Conservation (phyloP, 495 filamentous ascomycete genomes). For the Podospora pseudopauciseta region DNA sequence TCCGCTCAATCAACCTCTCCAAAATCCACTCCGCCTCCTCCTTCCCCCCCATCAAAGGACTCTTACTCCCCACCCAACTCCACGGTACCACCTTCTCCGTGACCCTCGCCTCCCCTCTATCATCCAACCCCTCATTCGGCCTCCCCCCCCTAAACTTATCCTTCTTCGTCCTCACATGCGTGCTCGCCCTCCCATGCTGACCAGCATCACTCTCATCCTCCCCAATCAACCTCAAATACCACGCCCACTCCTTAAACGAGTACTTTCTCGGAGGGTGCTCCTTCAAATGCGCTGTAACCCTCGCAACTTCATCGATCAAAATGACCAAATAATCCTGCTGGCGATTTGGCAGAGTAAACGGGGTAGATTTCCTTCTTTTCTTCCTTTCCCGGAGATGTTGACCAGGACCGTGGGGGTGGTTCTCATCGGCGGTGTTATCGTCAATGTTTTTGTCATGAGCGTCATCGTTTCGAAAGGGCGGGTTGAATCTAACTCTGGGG, state of each 20-base stretch:
- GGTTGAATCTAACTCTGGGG: background rate
- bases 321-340: conserved; percentile 60
- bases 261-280: conserved; percentile 62
- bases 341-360: conserved; percentile 30
- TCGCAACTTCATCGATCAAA: conserved; percentile 64
- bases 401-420: background rate
- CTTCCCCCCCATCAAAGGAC: conserved; percentile 68
- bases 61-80: conserved; percentile 73
- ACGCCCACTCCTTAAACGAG: conserved; percentile 76
- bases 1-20: conserved; percentile 53
- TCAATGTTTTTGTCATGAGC: conserved; percentile 10
- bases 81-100: conserved; percentile 38
- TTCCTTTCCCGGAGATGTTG: background rate
- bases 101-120: conserved; percentile 8
- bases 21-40: conserved; percentile 81
- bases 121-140: conserved; percentile 19
- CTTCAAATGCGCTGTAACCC: conserved; percentile 61
- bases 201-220: conserved; percentile 56
- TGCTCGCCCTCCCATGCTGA: conserved; percentile 32
- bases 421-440: conserved; percentile 20
- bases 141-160: conserved; percentile 11
- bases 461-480: conserved; percentile 17
- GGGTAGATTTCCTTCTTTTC: conserved; percentile 6
- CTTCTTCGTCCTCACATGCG: conserved; percentile 1
- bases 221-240: conserved; percentile 71